Percentiles rank a stretch among this genome's conserved stretches.
These are phyloP conservation scores for Colletotrichum sp. DNA, from an alignment of 2,329 filamentous ascomycete genomes.

Conservation along the genomic window DNA sequence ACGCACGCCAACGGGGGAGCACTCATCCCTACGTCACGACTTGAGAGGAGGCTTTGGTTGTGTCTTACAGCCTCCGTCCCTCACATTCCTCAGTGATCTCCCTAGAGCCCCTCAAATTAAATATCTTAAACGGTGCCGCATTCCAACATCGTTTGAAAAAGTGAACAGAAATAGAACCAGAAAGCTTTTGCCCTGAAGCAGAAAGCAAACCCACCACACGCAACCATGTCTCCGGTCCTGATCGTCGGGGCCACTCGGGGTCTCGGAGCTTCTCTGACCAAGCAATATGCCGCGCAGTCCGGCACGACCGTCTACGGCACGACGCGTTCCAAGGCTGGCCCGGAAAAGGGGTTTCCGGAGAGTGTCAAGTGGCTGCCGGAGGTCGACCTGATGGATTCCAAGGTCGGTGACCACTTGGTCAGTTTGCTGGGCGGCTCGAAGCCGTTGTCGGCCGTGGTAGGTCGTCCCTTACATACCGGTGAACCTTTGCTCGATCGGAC, in stretches of 20 bases:
- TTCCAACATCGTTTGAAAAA: constrained; percentile 10
- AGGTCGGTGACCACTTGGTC: constrained; percentile 53
- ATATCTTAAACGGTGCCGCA: constrained; percentile 4
- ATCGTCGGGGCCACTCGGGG: constrained; percentile 74
- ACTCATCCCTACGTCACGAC: not conserved
- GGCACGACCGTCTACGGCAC: constrained; percentile 64
- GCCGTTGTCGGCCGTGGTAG: constrained; percentile 49
- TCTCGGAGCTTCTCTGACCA: constrained; percentile 66
- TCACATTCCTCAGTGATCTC: not conserved
- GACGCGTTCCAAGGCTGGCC: constrained; percentile 51
- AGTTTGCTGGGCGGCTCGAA: constrained; percentile 44
- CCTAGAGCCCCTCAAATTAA: not conserved
- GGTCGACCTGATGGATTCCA: constrained; percentile 59
- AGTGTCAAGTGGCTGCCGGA: constrained; percentile 61
- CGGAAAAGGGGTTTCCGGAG: constrained; percentile 42
- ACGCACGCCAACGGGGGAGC: not conserved
- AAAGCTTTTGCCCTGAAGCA: not conserved
- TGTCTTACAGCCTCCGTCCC: not conserved
- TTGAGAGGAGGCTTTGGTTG: not conserved
- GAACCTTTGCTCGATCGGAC: constrained; percentile 22
- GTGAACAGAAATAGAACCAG: not conserved
- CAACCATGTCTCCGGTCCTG: constrained; percentile 55
- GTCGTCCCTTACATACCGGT: constrained; percentile 22
- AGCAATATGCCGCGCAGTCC: constrained; percentile 56
- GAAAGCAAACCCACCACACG: not conserved